Conservation (phyloP, 1,284 basidiomycete genomes). For the Athelia psychrophila region DNA sequence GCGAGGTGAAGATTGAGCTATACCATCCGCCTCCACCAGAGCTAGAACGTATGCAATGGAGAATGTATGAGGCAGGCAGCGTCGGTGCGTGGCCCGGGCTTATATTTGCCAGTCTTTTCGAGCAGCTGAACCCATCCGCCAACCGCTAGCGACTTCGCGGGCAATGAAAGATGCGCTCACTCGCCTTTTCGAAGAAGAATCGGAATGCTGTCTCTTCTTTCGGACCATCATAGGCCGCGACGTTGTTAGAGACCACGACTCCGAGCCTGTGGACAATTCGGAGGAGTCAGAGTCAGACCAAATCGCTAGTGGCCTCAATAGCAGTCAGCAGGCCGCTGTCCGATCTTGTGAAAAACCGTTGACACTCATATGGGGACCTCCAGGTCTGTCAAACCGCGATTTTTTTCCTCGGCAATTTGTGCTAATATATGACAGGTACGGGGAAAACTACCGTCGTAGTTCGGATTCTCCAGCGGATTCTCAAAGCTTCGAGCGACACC, state of each 20-base stretch:
- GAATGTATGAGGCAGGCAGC: conserved; percentile 58
- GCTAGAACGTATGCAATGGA: conserved; percentile 55
- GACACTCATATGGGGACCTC: conserved; percentile 65
- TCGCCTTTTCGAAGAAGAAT: conserved; percentile 39
- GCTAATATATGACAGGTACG: conserved; percentile 40
- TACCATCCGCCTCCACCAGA: conserved; percentile 59
- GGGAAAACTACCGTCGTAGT: conserved; percentile 70
- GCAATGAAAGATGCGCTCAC: conserved; percentile 63
- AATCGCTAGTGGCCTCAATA: conserved; percentile 38
- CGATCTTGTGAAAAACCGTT: conserved; percentile 37
- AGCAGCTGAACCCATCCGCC: not conserved
- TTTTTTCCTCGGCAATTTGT: not conserved
- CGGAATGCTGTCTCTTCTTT: conserved; percentile 48
- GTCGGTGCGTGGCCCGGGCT: conserved; percentile 33
- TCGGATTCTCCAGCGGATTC: conserved; percentile 47
- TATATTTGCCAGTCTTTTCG: conserved; percentile 3
- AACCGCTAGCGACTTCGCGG: conserved; percentile 45
- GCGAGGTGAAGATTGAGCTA: conserved; percentile 51
- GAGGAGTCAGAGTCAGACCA: conserved; percentile 1
- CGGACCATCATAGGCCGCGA: conserved; percentile 36
- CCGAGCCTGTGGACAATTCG: not conserved
- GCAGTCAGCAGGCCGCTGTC: conserved; percentile 51
- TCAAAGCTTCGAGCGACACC: conserved; percentile 31
- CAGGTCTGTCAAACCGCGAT: conserved; percentile 34
- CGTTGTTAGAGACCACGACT: conserved; percentile 6